Evolutionary conservation across 257 asterid genomes (phyloP).

Genomic region (Penstemon barbatus): DNA sequence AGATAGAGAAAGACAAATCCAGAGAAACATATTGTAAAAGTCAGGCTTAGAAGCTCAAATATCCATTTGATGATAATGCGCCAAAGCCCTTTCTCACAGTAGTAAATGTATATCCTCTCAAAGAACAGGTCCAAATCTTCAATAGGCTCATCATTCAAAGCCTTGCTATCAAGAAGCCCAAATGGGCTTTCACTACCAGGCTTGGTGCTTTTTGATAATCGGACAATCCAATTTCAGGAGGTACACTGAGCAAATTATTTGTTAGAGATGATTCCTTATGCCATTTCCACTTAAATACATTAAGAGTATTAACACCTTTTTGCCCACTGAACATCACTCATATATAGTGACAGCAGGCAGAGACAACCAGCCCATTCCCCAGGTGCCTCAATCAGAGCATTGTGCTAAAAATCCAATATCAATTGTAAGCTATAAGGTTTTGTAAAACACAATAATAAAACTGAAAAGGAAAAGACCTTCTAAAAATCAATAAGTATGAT

Average conservation of each 20-base stretch:
- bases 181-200: slow-evolving; percentile 94
- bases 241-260: slow-evolving; percentile 58
- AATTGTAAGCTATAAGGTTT: too few species aligned
- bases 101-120: slow-evolving; percentile 85
- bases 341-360: slow-evolving; percentile 45
- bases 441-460: too few species aligned
- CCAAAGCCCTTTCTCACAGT: slow-evolving; percentile 97
- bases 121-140: slow-evolving; percentile 87
- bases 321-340: slow-evolving; percentile 90
- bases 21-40: slow-evolving; percentile 83
- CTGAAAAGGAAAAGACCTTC: too few species aligned
- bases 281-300: slow-evolving; percentile 73
- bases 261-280: slow-evolving; percentile 60
- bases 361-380: slow-evolving; percentile 59
- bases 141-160: slow-evolving; percentile 65
- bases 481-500: too few species aligned
- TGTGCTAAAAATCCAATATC: too few species aligned
- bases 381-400: slow-evolving; percentile 34
- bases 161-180: slow-evolving; percentile 85
- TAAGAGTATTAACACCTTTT: slow-evolving; percentile 56
- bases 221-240: slow-evolving; percentile 80
- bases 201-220: slow-evolving; percentile 80
- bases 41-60: slow-evolving; percentile 82
- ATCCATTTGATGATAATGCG: slow-evolving; percentile 91
- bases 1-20: slow-evolving; percentile 78